Evolutionary conservation across 2,329 filamentous ascomycete genomes (phyloP), one percentile per base, ranked within the genome.

Genomic region (Apiospora sp.): DNA sequence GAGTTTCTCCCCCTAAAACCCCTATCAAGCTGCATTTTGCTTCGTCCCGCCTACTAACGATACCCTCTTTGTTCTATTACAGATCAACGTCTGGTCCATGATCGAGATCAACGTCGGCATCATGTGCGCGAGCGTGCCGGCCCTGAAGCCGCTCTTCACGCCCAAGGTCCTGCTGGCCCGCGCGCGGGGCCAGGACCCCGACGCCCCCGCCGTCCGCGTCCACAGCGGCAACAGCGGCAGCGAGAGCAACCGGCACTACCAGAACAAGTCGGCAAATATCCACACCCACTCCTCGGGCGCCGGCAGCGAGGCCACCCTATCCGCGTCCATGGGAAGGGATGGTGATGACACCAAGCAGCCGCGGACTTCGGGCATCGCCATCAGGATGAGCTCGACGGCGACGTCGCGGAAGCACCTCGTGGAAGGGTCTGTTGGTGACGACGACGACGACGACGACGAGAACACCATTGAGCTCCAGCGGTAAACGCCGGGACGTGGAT

Each of bases 61-160:
- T 22, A 3, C 12, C 19, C 3, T 12, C 13, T 44, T 27, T 46
- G 3, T 48, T 46, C 7, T 4, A 14, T 6, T 41, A 37, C 24
- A 74, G 70, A 78, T 84, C 0, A 84, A 84, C 58, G 72, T 86
- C 16, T 86, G 86, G 84, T 84, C 83, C 30, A 82, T 84, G 72
- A 82, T 88, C 69, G 87, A 88, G 74, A 80, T 87, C 73, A 87
- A 86, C 71, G 79, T 84, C 7, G 86, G 83, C n/a, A 85, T 89
- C 49, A 78, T 85, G 43, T 88, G 86, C 74, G 85, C 86, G 27
- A 86, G 83, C 10, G 81, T 87, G 0, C 86, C 87, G 0, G 86
- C 87, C 0, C 80, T 89, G 7, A 88, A 88, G 72, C 87, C 87
- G 0, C 76, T 87, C 4, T 84, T 86, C 73, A 82, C 81, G 19